A percentile compares a stretch with the other conserved stretches of the same genome.
These are phyloP conservation scores for Fragaria vesca DNA, from an alignment of 306 rosid genomes.

Conservation along the genomic window DNA sequence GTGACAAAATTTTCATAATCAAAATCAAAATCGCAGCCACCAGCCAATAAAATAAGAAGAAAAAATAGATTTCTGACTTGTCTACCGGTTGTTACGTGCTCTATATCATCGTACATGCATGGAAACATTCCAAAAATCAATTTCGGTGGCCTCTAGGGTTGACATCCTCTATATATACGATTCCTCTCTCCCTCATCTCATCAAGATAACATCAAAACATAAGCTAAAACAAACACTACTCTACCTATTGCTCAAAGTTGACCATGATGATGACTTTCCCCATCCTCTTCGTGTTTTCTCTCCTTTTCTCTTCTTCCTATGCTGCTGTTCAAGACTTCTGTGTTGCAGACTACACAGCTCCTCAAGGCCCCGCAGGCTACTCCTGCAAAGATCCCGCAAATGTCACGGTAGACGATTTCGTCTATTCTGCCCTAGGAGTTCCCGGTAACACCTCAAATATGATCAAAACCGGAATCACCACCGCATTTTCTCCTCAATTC, in stretches of 20 bases:
- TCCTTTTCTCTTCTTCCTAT: constrained; percentile 35
- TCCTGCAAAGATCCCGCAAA: constrained; percentile 53
- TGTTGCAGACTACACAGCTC: constrained; percentile 46
- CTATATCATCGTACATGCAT: constrained; percentile 11
- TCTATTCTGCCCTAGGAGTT: constrained; percentile 42
- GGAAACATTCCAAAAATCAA: constrained; percentile 17
- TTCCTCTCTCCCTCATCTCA: neutral
- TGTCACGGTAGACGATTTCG: constrained; percentile 53
- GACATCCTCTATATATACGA: constrained; percentile 20
- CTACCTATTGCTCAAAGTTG: constrained; percentile 7
- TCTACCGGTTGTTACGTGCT: constrained; percentile 1
- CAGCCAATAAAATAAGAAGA: no score
- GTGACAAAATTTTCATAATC: no score
- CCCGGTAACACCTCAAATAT: constrained; percentile 66
- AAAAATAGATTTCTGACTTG: neutral
- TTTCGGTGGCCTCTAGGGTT: constrained; percentile 13
- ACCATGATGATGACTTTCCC: constrained; percentile 34
- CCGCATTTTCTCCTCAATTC: constrained; percentile 57
- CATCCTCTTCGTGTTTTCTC: constrained; percentile 27
- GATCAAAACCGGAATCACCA: constrained; percentile 48
- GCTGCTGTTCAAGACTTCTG: constrained; percentile 76
- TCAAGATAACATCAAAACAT: neutral
- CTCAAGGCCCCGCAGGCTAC: constrained; percentile 60
- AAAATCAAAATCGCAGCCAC: no score
- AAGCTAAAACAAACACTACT: neutral